phyloP scores from a whole-genome alignment of 1,284 basidiomycete species.

The Sanguinoderma infundibulare region DNA sequence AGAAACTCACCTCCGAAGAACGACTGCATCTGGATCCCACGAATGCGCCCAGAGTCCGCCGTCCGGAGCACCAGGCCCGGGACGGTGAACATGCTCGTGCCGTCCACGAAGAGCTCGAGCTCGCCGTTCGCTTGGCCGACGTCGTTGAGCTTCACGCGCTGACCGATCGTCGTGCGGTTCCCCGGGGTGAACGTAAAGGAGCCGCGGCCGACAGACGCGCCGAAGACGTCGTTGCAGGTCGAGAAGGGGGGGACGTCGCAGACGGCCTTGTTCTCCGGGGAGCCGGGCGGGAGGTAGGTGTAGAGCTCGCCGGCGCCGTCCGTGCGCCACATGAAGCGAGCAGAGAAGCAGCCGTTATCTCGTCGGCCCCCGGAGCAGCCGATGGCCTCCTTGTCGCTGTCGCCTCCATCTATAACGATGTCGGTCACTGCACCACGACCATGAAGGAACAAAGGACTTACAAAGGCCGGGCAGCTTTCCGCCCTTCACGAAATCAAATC shows the following conservation, averaged over 20 bases:
- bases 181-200: conserved; percentile 65
- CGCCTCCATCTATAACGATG: conserved; percentile 50
- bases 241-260: conserved; percentile 57
- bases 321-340: conserved; percentile 60
- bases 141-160: conserved; percentile 67
- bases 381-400: conserved; percentile 44
- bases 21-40: conserved; percentile 68
- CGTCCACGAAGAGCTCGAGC: conserved; percentile 60
- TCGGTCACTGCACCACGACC: not conserved
- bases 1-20: conserved; percentile 64
- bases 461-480: conserved; percentile 40
- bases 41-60: conserved; percentile 48
- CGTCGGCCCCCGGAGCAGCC: conserved; percentile 58
- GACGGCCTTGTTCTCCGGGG: conserved; percentile 57
- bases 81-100: conserved; percentile 58
- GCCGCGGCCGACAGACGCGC: conserved; percentile 75
- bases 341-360: conserved; percentile 53
- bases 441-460: conserved; percentile 18
- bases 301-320: conserved; percentile 60
- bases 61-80: conserved; percentile 53
- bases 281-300: conserved; percentile 63
- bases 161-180: conserved; percentile 63
- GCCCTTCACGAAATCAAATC: conserved; percentile 48
- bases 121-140: conserved; percentile 56
- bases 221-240: conserved; percentile 65